Percentiles rank a stretch among this genome's conserved stretches.
Evolutionary conservation across 2,329 filamentous ascomycete genomes (phyloP).

Genomic region (Pseudopithomyces chartarum): DNA sequence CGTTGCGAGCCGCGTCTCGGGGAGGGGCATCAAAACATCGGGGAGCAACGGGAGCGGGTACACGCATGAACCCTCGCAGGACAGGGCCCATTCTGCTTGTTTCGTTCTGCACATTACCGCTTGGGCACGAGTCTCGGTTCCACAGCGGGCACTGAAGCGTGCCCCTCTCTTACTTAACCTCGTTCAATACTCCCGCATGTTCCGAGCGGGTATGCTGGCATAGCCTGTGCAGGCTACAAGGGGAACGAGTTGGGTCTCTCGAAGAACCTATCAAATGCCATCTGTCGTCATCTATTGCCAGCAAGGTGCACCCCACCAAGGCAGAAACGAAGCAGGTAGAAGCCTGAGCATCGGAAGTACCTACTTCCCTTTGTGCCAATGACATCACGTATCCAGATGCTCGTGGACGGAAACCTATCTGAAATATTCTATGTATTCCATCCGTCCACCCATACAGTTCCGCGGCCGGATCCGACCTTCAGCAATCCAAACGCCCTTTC

Average conservation of each 20-base stretch:
- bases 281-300: no score
- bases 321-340: not conserved
- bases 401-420: not conserved
- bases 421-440: conserved; percentile 33
- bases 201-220: no score
- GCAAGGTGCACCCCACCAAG: not conserved
- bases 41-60: conserved; percentile 1
- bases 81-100: not conserved
- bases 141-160: no score
- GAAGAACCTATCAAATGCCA: no score
- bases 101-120: not conserved
- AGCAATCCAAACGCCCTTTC: conserved; percentile 28
- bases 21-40: not conserved
- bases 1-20: conserved; percentile 6
- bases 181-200: no score
- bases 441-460: conserved; percentile 26
- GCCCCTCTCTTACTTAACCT: no score
- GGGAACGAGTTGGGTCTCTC: no score
- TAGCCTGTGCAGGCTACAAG: no score
- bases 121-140: not conserved
- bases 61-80: conserved; percentile 8
- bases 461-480: conserved; percentile 39
- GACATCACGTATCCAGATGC: not conserved
- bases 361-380: not conserved
- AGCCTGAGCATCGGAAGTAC: not conserved